Evolutionary conservation across 2,329 filamentous ascomycete genomes (phyloP).

Genomic region (Penicillium sp.): DNA sequence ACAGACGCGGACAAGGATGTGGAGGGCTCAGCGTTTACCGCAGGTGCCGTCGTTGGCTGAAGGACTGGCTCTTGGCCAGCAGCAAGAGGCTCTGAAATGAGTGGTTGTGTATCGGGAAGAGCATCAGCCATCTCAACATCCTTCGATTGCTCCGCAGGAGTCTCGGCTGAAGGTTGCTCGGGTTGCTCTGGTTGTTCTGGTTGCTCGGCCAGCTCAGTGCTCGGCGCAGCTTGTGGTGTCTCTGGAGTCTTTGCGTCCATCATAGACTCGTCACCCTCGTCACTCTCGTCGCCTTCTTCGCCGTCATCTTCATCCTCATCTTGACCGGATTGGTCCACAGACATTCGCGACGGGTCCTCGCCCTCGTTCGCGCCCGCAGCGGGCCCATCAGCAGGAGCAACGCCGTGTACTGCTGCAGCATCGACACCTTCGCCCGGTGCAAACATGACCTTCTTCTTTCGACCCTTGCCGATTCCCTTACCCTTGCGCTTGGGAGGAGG

Average conservation of each 20-base stretch:
- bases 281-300: conserved; percentile 52
- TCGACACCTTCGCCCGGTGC: conserved; percentile 46
- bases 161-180: conserved; percentile 16
- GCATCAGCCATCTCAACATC: conserved; percentile 26
- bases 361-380: conserved; percentile 42
- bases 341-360: conserved; percentile 45
- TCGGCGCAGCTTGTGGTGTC: conserved; percentile 34
- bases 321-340: conserved; percentile 47
- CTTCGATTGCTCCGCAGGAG: conserved; percentile 17
- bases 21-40: conserved; percentile 1
- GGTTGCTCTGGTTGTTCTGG: conserved; percentile 19
- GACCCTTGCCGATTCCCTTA: conserved; percentile 75
- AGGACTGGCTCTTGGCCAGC: neutral
- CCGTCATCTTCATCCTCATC: conserved; percentile 52
- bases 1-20: conserved; percentile 9
- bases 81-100: conserved; percentile 6
- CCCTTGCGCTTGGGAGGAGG: conserved; percentile 79
- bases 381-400: conserved; percentile 39
- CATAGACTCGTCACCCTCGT: conserved; percentile 55
- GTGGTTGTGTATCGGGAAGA: conserved; percentile 10
- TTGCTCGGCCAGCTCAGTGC: conserved; percentile 20
- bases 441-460: conserved; percentile 71
- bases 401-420: conserved; percentile 37
- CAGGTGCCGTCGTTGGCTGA: neutral
- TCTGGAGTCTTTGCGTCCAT: conserved; percentile 49